A percentile compares a stretch with the other conserved stretches of the same genome.
phyloP scores from a whole-genome alignment of 1,284 basidiomycete species.

The Tausonia pullulans region DNA sequence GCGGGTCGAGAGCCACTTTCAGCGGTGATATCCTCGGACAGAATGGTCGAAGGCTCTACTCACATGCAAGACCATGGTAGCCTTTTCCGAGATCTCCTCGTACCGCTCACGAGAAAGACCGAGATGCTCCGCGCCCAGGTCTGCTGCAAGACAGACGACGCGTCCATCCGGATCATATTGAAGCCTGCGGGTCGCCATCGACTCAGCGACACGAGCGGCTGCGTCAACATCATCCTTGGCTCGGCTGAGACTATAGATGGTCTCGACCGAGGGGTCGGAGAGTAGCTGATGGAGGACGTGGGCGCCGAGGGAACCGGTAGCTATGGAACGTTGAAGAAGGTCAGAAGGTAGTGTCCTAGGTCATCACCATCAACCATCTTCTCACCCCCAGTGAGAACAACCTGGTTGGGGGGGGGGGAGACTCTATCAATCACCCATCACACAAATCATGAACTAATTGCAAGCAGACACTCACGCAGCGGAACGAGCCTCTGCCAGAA shows the following conservation, averaged over 20 bases:
- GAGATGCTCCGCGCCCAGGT: constrained; percentile 36
- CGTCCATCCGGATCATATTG: constrained; percentile 20
- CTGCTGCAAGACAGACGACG: constrained; percentile 39
- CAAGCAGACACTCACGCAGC: too few relatives aligned
- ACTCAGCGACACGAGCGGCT: constrained; percentile 30
- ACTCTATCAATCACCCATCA: constrained; percentile 6
- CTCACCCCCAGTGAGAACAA: constrained; percentile 42
- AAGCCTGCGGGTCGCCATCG: constrained; percentile 28
- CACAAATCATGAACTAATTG: constrained; percentile 32
- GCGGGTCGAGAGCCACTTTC: background rate
- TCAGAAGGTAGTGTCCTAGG: too few relatives aligned
- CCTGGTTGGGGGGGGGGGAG: background rate
- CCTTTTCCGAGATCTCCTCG: constrained; percentile 30
- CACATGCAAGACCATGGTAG: constrained; percentile 44
- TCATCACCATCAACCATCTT: too few relatives aligned
- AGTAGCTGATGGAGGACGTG: constrained; percentile 46
- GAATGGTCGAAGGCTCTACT: constrained; percentile 14
- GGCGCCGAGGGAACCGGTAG: constrained; percentile 51
- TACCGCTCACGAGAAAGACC: constrained; percentile 38
- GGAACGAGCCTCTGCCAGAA: constrained; percentile 16
- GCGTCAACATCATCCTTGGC: constrained; percentile 37
- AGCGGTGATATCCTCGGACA: background rate
- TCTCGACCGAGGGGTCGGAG: constrained; percentile 31
- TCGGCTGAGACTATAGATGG: constrained; percentile 46
- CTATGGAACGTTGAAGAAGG: constrained; percentile 17